phyloP scores from a whole-genome alignment of 352 stramenopile genomes.

The Saprolegnia parasitica region DNA sequence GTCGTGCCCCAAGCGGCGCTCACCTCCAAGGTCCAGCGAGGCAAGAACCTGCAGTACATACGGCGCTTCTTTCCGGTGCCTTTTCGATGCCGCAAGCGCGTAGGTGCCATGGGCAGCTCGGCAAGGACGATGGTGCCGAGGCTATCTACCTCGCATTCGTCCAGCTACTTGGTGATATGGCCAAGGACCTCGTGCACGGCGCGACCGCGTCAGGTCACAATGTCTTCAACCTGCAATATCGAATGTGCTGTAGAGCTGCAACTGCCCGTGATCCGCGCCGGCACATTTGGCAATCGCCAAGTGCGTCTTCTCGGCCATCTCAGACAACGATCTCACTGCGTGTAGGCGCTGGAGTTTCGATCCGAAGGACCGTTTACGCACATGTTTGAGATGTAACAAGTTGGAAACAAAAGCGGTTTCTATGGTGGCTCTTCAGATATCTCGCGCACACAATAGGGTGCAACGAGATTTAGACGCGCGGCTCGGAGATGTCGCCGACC shows the following conservation, averaged over 20 bases:
- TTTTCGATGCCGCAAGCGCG: neutral
- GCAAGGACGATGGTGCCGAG: conserved; percentile 24
- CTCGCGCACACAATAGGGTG: neutral
- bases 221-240: neutral
- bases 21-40: conserved; percentile 24
- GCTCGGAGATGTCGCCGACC: conserved; percentile 52
- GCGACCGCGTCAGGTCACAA: neutral
- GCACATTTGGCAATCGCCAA: conserved; percentile 25
- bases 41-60: conserved; percentile 24
- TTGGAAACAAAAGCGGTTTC: neutral
- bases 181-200: conserved; percentile 15
- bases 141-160: conserved; percentile 15
- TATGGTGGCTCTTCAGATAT: neutral
- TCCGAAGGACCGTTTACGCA: conserved; percentile 27
- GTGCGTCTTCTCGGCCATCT: neutral
- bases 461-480: neutral
- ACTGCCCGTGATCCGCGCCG: conserved; percentile 17
- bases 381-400: conserved; percentile 27
- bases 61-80: neutral
- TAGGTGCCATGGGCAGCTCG: conserved; percentile 25
- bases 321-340: neutral
- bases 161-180: conserved; percentile 7
- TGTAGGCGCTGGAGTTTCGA: conserved; percentile 17
- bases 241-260: neutral
- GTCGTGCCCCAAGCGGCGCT: conserved; percentile 27